phyloP scores from a whole-genome alignment of 1,284 basidiomycete genomes.

The Rhizopogon hawkerae region DNA sequence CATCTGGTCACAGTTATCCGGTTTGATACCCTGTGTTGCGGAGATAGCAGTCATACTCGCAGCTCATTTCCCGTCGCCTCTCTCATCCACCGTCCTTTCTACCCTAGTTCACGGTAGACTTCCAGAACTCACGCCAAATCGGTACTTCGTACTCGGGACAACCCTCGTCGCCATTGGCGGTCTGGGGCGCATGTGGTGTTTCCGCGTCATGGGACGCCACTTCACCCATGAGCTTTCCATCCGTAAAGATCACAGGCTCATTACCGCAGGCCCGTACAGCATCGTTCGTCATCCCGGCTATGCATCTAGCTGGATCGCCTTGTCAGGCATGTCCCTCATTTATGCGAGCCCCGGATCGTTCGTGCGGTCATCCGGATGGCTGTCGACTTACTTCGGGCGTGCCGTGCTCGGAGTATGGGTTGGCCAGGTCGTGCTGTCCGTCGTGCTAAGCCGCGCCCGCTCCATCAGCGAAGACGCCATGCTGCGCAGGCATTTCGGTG shows the following conservation, averaged over 20 bases:
- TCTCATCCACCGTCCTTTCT: constrained; percentile 18
- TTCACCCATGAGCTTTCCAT: constrained; percentile 27
- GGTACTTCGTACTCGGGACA: constrained; percentile 14
- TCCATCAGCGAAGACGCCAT: constrained; percentile 17
- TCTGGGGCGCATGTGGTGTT: constrained; percentile 24
- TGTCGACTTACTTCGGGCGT: constrained; percentile 14
- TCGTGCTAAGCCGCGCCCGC: constrained; percentile 12
- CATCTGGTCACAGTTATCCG: constrained; percentile 13
- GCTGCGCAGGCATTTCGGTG: constrained; percentile 12
- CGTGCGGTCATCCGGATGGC: constrained; percentile 18
- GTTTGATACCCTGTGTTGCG: constrained; percentile 22
- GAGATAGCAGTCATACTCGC: constrained; percentile 19
- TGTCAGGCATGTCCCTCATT: constrained; percentile 21
- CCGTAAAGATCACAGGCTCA: constrained; percentile 19
- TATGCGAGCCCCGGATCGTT: constrained; percentile 22
- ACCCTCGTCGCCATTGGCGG: constrained; percentile 14
- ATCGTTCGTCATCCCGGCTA: constrained; percentile 28
- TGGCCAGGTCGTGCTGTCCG: constrained; percentile 12
- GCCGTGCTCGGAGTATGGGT: constrained; percentile 16
- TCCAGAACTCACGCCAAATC: constrained; percentile 12
- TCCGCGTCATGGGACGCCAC: constrained; percentile 20
- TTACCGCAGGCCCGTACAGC: constrained; percentile 26
- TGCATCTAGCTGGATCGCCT: constrained; percentile 14
- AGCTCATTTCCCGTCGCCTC: constrained; percentile 9
- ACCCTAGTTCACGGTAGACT: constrained; percentile 14